Percentiles rank a stretch among this genome's conserved stretches.
phyloP scores from a whole-genome alignment of 129 eudicot species.

The Mikania micrantha region DNA sequence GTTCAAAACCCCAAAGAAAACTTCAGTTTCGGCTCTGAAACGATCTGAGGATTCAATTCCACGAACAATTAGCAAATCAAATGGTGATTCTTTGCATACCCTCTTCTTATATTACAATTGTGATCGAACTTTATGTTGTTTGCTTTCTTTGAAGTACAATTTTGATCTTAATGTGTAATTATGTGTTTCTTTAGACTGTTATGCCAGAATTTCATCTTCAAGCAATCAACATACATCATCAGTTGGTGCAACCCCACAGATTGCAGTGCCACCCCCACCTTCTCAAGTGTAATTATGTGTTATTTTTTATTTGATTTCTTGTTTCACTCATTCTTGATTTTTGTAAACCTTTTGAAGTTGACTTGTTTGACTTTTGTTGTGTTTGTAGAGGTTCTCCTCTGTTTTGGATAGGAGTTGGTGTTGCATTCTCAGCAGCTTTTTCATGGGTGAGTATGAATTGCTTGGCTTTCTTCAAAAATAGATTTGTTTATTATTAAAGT shows the following conservation, averaged over 20 bases:
- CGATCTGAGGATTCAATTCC: slow-evolving; percentile 25
- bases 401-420: slow-evolving; percentile 97
- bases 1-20: slow-evolving; percentile 27
- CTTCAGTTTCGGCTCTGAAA: slow-evolving; percentile 30
- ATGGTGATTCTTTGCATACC: slow-evolving; percentile 28
- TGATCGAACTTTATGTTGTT: background rate
- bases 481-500: background rate
- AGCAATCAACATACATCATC: slow-evolving; percentile 63
- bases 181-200: too few relatives aligned
- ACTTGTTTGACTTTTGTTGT: slow-evolving; percentile 12
- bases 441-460: slow-evolving; percentile 55
- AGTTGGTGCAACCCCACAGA: slow-evolving; percentile 66
- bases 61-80: slow-evolving; percentile 8
- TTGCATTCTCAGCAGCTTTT: slow-evolving; percentile 81
- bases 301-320: background rate
- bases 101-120: background rate
- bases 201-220: slow-evolving; percentile 64
- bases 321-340: background rate
- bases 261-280: slow-evolving; percentile 69
- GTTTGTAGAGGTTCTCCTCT: slow-evolving; percentile 78
- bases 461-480: slow-evolving; percentile 4
- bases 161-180: background rate
- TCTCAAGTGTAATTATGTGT: slow-evolving; percentile 60
- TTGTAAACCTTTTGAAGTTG: slow-evolving; percentile 2
- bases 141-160: background rate